Evolutionary conservation across 2,329 filamentous ascomycete species (phyloP), one percentile per base, ranked within the genome.

Genomic region (Cadophora malorum): DNA sequence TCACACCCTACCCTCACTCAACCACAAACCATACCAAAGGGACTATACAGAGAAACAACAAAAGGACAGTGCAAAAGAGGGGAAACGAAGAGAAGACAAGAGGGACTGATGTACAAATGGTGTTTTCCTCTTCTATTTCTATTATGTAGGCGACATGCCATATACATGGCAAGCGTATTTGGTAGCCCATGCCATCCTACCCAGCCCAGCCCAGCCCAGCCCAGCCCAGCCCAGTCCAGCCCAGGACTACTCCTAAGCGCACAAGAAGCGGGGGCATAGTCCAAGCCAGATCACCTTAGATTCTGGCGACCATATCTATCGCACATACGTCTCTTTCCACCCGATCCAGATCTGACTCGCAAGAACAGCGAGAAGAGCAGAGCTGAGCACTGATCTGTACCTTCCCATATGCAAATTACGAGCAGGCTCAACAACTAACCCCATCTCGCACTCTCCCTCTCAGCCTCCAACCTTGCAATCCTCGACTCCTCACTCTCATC

Each of bases 391-490:
- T n/a, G 8, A 28, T 14, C 35, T 14, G 14, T 38, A 38, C 3
- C 8, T 9, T 14, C 35, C 35, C 35, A 38, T 10, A 4, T 38
- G 35, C 35, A 38, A 14, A 38, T 2, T 38, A 38, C 9, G 16
- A 55, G 19, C 5, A 60, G 28, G 21, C 21, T 66, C 28, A 28
- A 28, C 28, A 28, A 3, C 28, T 33, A 71, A 14, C 28, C 71
- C 79, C 79, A 81, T 69, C 80, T 72, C 14, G 72, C 77, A 53
- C 70, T 81, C 74, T 90, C 88, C 69, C 88, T 81, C 78, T 91
- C 88, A 35, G 81, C 83, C 77, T 90, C 88, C 55, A 86, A 78
- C 68, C 86, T 79, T 59, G 74, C 72, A 35, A 79, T 74, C 47
- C 79, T 75, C 23, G 72, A 76, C 67, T 78, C 77, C 23, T 78